A percentile compares a stretch with the other conserved stretches of the same genome.
These are phyloP conservation scores for Cercospora sojina DNA, from an alignment of 2,329 filamentous ascomycete genomes.

Conservation along the genomic window DNA sequence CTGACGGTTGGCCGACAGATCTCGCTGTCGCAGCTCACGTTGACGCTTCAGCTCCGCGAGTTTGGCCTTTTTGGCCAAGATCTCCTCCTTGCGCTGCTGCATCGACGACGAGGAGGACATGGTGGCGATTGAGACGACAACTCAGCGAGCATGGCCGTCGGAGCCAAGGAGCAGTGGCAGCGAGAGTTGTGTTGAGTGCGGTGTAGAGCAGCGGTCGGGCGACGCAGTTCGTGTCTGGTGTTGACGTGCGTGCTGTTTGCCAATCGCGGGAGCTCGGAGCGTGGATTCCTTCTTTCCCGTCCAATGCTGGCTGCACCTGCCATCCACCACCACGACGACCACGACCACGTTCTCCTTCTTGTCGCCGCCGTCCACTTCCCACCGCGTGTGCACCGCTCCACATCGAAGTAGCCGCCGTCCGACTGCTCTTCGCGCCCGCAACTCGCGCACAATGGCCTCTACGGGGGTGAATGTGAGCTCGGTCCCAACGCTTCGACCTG, in stretches of 20 bases:
- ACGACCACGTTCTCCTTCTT: slow-evolving; percentile 9
- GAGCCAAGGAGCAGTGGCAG: not conserved
- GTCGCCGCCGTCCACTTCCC: slow-evolving; percentile 3
- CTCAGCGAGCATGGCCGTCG: slow-evolving; percentile 10
- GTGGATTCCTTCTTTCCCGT: not conserved
- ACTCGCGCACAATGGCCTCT: slow-evolving; percentile 42
- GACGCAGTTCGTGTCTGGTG: not conserved
- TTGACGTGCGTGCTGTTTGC: slow-evolving; percentile 1
- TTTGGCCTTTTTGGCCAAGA: slow-evolving; percentile 93
- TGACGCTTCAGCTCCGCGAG: slow-evolving; percentile 94
- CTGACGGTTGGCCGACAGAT: slow-evolving; percentile 68
- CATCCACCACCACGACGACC: slow-evolving; percentile 7
- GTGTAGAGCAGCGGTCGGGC: not conserved
- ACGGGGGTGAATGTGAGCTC: slow-evolving; percentile 55
- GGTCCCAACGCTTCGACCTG: not conserved
- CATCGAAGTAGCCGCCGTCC: not conserved
- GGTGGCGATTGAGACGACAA: not conserved
- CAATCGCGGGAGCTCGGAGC: slow-evolving; percentile 3
- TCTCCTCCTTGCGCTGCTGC: slow-evolving; percentile 87
- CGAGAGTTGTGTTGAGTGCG: not conserved
- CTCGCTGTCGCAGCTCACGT: slow-evolving; percentile 76
- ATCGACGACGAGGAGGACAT: slow-evolving; percentile 28
- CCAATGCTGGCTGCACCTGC: slow-evolving; percentile 1
- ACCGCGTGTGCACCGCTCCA: not conserved
- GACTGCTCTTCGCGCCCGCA: not conserved